phyloP scores from a whole-genome alignment of 805 yeast species.

The Allodekkera sacchari region DNA sequence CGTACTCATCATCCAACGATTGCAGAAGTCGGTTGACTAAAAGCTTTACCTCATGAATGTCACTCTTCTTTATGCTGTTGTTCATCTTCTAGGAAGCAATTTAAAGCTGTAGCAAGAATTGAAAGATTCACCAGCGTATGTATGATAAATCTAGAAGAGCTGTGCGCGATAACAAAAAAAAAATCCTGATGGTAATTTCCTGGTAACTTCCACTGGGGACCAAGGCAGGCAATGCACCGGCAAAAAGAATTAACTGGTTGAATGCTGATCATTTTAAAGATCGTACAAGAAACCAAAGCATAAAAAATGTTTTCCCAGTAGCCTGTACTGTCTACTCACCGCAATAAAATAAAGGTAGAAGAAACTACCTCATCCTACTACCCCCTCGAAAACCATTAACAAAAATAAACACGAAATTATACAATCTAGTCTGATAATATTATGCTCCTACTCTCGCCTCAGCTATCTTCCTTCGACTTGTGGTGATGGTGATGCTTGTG shows the following conservation, averaged over 20 bases:
- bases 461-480: slow-evolving; percentile 18
- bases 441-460: slow-evolving; percentile 16
- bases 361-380: too few species aligned
- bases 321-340: too few species aligned
- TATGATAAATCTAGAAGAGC: neutral
- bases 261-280: too few species aligned
- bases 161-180: neutral
- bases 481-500: slow-evolving; percentile 16
- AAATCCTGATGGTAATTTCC: slow-evolving; percentile 1
- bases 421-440: too few species aligned
- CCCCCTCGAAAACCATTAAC: too few species aligned
- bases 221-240: neutral
- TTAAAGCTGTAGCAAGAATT: neutral
- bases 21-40: slow-evolving; percentile 21
- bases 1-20: slow-evolving; percentile 22
- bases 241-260: too few species aligned
- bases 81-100: neutral
- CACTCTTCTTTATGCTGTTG: slow-evolving; percentile 6
- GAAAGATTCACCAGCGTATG: neutral
- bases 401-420: too few species aligned
- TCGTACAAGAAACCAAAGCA: too few species aligned
- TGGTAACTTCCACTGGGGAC: neutral
- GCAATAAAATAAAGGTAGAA: too few species aligned
- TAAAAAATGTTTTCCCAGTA: too few species aligned
- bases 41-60: slow-evolving; percentile 12